Evolutionary conservation across 1,139 yeast species (phyloP).

Genomic region (Meyerozyma carpophila): DNA sequence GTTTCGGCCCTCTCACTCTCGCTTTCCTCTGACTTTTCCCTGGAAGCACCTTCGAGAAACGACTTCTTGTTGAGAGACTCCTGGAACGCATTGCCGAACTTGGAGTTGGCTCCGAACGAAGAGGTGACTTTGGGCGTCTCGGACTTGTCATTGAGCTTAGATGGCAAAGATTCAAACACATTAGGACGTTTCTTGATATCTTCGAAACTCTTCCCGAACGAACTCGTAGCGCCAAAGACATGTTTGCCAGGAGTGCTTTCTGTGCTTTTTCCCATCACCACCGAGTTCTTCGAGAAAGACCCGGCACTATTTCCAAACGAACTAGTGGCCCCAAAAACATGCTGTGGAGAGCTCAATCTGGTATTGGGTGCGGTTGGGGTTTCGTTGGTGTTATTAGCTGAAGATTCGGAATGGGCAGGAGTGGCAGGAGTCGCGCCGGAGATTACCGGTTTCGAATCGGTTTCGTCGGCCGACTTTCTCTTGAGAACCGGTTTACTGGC

Average conservation of each 20-base stretch:
- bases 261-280: conserved; percentile 4
- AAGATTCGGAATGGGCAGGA: neutral
- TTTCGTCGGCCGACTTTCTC: neutral
- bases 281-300: neutral
- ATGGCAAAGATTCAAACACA: conserved; percentile 28
- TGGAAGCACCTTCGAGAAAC: conserved; percentile 40
- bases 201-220: conserved; percentile 7
- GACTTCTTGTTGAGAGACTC: conserved; percentile 46
- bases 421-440: neutral
- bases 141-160: conserved; percentile 7
- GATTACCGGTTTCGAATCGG: neutral
- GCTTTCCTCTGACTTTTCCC: conserved; percentile 13
- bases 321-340: conserved; percentile 44
- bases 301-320: conserved; percentile 44
- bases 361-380: conserved; percentile 10
- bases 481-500: neutral
- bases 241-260: conserved; percentile 8
- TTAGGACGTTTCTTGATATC: conserved; percentile 22
- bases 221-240: conserved; percentile 1
- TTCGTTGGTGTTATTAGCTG: conserved; percentile 3
- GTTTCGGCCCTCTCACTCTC: conserved; percentile 10
- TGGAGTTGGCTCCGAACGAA: conserved; percentile 55
- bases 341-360: conserved; percentile 14
- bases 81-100: conserved; percentile 55
- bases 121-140: neutral